Evolutionary conservation across 345 rosid genomes (phyloP).

Genomic region (Streptanthus diversifolius): DNA sequence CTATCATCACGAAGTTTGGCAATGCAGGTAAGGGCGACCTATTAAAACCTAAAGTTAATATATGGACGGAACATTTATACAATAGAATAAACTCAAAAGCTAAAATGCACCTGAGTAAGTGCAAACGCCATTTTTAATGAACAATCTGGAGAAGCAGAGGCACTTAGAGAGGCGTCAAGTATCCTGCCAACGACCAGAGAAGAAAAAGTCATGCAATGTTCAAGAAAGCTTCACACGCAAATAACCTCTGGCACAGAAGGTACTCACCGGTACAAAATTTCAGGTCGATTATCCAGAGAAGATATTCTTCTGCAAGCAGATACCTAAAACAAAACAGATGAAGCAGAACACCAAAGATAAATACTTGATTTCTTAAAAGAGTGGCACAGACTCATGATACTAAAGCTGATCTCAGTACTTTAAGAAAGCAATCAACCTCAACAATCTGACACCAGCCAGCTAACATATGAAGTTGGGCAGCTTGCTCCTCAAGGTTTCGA

Average conservation of each 20-base stretch:
- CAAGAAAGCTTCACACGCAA: conserved; percentile 10
- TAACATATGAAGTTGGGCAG: conserved; percentile 98
- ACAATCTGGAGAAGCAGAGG: conserved; percentile 96
- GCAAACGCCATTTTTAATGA: conserved; percentile 86
- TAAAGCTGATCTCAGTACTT: not conserved
- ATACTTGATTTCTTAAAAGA: not conserved
- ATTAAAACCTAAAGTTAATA: conserved; percentile 26
- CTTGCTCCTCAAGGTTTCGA: conserved; percentile 94
- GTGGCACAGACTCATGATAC: not conserved
- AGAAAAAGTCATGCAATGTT: conserved; percentile 27
- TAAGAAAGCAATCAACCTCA: conserved; percentile 53
- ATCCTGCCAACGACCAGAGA: conserved; percentile 51
- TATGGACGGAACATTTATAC: not conserved
- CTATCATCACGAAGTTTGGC: conserved; percentile 92
- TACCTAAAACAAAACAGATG: conserved; percentile 42
- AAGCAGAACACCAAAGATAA: conserved; percentile 8
- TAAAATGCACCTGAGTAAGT: conserved; percentile 60
- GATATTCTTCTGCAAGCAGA: conserved; percentile 80
- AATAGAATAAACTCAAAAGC: not conserved
- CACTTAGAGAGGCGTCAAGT: conserved; percentile 84
- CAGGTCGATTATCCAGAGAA: conserved; percentile 65
- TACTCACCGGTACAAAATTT: conserved; percentile 72
- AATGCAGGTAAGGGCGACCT: conserved; percentile 99
- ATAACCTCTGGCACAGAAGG: conserved; percentile 6
- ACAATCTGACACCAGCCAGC: conserved; percentile 93